Base-by-base conservation (phyloP, 1,139 yeast genomes). In the Hanseniaspora gamundiae region DNA sequence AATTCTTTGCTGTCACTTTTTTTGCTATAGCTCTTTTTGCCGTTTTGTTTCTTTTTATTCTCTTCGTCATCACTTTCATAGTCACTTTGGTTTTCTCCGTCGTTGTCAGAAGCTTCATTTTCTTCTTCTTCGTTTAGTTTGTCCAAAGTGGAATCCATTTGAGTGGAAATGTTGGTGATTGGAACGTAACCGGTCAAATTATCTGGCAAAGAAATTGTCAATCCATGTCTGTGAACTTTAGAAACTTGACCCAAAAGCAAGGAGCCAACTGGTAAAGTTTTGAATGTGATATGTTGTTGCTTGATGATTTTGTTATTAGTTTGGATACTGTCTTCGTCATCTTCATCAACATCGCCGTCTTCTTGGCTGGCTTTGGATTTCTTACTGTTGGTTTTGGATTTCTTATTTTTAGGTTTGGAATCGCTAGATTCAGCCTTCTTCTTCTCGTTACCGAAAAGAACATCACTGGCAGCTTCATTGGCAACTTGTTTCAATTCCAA, bases 401-500 rank as follows among this genome's bases (percentile, higher is more conserved):
- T 56, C 17, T 50, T 53, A 43, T 55, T 58, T 44, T 64, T 68
- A 9, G 51, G 45, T 16, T 42, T 28, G 16, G 44, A 58, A 31
- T 57, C 45, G 38, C 42, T 43, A 11, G 54, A 47, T 13, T 50
- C 44, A 2, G 54, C 52, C 39, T 60, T 58, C n/a, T 58, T 58
- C 14, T 66, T 46, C 24, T 64, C 58, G 16, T 59, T 62, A 20
- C 70, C 88, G 53, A 83, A 83, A 45, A 85, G 68, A 24, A 84
- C 94, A 67, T 91, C 98, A 53, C 75, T 75, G 28, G 88, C 79
- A 39, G 93, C 98, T 61, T 91, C 95, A 58, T 86, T 87, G 35
- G 95, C 80, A 45, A 88, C 93, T 59, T 87, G 94, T 61, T 87
- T 87, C 53, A 86, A 78, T 65, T 91, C 99, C 52, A 91, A 67